A percentile compares a stretch with the other conserved stretches of the same genome.
Evolutionary conservation across 768 basidiomycete species (phyloP).

Genomic region (Aureoboletus auriporus): DNA sequence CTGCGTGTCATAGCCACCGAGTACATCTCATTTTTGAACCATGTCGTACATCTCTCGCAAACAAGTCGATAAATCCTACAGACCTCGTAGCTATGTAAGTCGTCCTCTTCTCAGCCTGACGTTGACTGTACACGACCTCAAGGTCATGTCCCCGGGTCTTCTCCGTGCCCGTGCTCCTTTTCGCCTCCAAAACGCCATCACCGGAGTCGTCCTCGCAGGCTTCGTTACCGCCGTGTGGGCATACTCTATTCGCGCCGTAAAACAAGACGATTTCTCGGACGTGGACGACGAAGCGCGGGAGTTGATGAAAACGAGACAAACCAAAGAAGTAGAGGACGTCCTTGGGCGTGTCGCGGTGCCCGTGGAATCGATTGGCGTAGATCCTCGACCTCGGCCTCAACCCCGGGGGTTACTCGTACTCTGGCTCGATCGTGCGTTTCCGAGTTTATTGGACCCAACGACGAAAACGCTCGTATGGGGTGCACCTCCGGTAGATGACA

Average conservation of each 20-base stretch:
- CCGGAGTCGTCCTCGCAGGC: conserved; percentile 63
- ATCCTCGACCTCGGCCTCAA: conserved; percentile 19
- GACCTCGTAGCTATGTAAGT: conserved; percentile 37
- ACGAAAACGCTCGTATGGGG: conserved; percentile 67
- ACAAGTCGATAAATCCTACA: conserved; percentile 33
- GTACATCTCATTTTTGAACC: neutral
- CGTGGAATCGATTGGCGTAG: neutral
- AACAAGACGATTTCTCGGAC: conserved; percentile 89
- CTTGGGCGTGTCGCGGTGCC: conserved; percentile 6
- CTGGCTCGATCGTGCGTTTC: conserved; percentile 42
- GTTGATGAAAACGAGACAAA: conserved; percentile 33
- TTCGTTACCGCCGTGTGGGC: conserved; percentile 84
- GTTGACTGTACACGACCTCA: neutral
- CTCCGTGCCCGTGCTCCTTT: conserved; percentile 86
- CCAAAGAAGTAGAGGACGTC: conserved; percentile 10
- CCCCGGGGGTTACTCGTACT: conserved; percentile 44
- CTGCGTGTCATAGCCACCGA: conserved; percentile 22
- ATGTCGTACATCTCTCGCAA: conserved; percentile 37
- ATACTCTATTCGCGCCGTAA: conserved; percentile 92
- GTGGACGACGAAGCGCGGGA: conserved; percentile 73
- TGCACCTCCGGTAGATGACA: conserved; percentile 63
- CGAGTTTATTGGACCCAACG: conserved; percentile 54
- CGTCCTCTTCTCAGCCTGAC: neutral
- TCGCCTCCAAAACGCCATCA: conserved; percentile 71
- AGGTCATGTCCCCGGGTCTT: conserved; percentile 87